These are phyloP conservation scores for Trichoderma asperelloides DNA, from an alignment of 495 filamentous ascomycete genomes.

Conservation along the genomic window DNA sequence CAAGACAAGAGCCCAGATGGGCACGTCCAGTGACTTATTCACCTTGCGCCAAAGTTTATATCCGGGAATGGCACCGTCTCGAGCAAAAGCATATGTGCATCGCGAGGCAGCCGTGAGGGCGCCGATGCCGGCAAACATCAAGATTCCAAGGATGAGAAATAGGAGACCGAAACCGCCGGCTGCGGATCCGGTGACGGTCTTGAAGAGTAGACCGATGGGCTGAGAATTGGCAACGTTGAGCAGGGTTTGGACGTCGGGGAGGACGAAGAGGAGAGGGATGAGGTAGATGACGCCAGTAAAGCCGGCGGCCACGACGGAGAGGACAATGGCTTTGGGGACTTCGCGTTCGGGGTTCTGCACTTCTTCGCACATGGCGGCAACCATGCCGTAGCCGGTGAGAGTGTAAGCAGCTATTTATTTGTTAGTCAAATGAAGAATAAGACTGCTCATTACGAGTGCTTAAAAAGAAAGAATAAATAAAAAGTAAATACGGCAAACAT, in stretches of 20 bases:
- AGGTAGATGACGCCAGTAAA: constrained; percentile 45
- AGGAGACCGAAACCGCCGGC: constrained; percentile 63
- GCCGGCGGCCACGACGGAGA: constrained; percentile 47
- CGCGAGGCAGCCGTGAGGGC: constrained; percentile 49
- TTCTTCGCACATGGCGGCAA: constrained; percentile 42
- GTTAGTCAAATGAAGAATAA: no score
- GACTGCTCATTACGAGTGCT: no score
- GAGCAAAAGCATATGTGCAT: constrained; percentile 54
- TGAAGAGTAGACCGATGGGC: constrained; percentile 50
- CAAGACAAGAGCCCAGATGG: constrained; percentile 49
- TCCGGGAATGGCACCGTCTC: constrained; percentile 59
- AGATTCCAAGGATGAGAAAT: constrained; percentile 62
- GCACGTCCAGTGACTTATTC: constrained; percentile 38
- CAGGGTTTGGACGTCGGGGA: constrained; percentile 43
- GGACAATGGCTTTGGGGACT: constrained; percentile 48
- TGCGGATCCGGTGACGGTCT: constrained; percentile 47
- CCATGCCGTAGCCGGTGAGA: constrained; percentile 49
- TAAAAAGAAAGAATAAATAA: neutral
- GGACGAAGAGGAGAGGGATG: constrained; percentile 55
- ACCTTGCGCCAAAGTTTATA: constrained; percentile 55
- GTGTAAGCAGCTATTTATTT: constrained; percentile 31
- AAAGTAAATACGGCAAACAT: neutral
- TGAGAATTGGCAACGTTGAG: constrained; percentile 47
- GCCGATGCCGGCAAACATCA: constrained; percentile 51
- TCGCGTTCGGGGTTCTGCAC: constrained; percentile 46